Evolutionary conservation across 768 basidiomycete genomes (phyloP), one percentile per base, ranked within the genome.

Genomic region (Gloeophyllum trabeum): DNA sequence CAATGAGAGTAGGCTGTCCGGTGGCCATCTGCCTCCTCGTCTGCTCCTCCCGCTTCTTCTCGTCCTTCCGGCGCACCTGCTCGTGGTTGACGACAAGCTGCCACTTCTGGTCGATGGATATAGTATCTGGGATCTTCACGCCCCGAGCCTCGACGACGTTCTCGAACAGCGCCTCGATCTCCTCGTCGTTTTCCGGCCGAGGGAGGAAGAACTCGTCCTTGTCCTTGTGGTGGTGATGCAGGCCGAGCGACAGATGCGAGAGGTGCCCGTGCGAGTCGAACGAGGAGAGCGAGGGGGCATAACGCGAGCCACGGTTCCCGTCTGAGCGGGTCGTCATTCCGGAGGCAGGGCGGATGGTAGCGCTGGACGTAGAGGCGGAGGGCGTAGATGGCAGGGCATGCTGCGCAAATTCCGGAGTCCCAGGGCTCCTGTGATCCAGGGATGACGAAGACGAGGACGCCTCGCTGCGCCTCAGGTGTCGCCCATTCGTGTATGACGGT

Each of bases 41-140:
- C 51, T 79, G 76, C 43, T 78, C 76, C 47, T 79, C 74, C 50
- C 77, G 70, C 47, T 66, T 71, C 52, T 73, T 76, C 51, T 81
- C 79, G 37, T 81, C 78, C 50, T 74, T 76, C 81, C 84, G 90
- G 34, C 83, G 73, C 41, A 82, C 69, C 42, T 83, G 81, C 51
- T 86, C 83, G 49, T 87, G 82, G 44, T 77, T 86, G 55, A 82
- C 74, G 4, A 99, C 83, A 55, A 98, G 76, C 48, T 70, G 69
- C 93, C 94, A 99, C 63, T 97, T 97, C 59, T 89, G 87, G 23
- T 89, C 83, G 19, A 86, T 70, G 13, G 75, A 52, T 43, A 88
- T 63, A 45, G 70, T 61, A 6, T 75, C 73, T n/a, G n/a, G n/a
- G 21, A 81, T 61, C 20, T 76, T 71, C 20, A 88, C 58, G 49